Evolutionary conservation across 2,329 filamentous ascomycete species (phyloP).

Genomic region (Hypoxylon sp.): DNA sequence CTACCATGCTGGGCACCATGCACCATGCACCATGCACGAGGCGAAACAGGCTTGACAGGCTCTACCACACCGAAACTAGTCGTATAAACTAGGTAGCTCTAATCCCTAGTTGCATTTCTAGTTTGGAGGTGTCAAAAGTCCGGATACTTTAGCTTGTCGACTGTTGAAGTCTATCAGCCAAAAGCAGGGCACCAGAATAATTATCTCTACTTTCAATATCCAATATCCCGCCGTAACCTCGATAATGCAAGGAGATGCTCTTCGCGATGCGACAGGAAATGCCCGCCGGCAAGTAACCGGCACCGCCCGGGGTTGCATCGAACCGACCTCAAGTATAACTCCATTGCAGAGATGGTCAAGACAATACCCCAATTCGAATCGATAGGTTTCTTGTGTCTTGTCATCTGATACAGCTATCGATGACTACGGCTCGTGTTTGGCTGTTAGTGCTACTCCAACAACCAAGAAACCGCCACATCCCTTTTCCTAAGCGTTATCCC

Average conservation of each 20-base stretch:
- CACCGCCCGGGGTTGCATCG: constrained; percentile 24
- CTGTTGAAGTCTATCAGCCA: constrained; percentile 1
- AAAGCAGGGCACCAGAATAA: background rate
- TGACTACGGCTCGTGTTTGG: constrained; percentile 27
- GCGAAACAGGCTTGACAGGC: constrained; percentile 13
- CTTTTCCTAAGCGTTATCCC: constrained; percentile 22
- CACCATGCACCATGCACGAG: constrained; percentile 13
- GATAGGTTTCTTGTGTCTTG: constrained; percentile 21
- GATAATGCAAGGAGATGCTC: constrained; percentile 12
- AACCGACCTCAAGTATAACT: constrained; percentile 19
- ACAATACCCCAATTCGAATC: constrained; percentile 25
- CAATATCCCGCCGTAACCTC: background rate
- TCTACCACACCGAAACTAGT: constrained; percentile 26
- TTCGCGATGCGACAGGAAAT: constrained; percentile 20
- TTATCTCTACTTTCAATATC: background rate
- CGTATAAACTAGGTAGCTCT: background rate
- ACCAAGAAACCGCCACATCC: constrained; percentile 34
- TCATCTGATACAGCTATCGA: constrained; percentile 37
- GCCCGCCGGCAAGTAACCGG: constrained; percentile 26
- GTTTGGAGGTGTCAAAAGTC: constrained; percentile 29
- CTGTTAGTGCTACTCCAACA: constrained; percentile 36
- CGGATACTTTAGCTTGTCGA: constrained; percentile 5
- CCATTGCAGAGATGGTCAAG: constrained; percentile 33
- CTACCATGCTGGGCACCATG: constrained; percentile 7
- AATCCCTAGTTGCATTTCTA: constrained; percentile 16